phyloP scores from a whole-genome alignment of 345 rosid genomes.

The Dimocarpus longan region DNA sequence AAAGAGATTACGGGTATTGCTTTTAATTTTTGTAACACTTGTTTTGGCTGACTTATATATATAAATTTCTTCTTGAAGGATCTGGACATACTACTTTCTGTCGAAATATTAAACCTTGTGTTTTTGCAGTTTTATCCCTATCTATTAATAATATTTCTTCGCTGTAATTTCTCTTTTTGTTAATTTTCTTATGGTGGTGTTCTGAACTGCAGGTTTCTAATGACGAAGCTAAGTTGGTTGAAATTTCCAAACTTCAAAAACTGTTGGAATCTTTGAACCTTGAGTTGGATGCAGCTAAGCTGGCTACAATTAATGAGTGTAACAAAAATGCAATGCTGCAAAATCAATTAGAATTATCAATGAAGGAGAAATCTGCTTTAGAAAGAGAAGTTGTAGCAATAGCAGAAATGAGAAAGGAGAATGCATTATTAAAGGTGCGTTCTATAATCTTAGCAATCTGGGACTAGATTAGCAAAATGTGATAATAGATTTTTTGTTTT shows the following conservation, averaged over 20 bases:
- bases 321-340: conserved; percentile 85
- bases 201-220: conserved; percentile 65
- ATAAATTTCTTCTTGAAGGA: background rate
- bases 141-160: background rate
- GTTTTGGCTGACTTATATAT: conserved; percentile 7
- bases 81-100: background rate
- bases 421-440: conserved; percentile 68
- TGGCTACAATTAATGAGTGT: conserved; percentile 83
- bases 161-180: background rate
- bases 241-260: conserved; percentile 77
- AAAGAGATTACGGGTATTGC: conserved; percentile 83
- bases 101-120: background rate
- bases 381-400: conserved; percentile 67
- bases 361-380: conserved; percentile 73
- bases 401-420: conserved; percentile 72
- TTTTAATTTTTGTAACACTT: conserved; percentile 21
- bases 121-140: background rate
- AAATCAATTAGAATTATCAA: conserved; percentile 74
- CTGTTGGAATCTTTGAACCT: conserved; percentile 73
- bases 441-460: background rate
- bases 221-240: conserved; percentile 73
- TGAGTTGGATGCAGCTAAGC: conserved; percentile 91
- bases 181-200: background rate
- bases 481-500: background rate
- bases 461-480: background rate